These are phyloP conservation scores for Agapanthus africanus DNA, from an alignment of 106 monocot species.

Conservation along the genomic window DNA sequence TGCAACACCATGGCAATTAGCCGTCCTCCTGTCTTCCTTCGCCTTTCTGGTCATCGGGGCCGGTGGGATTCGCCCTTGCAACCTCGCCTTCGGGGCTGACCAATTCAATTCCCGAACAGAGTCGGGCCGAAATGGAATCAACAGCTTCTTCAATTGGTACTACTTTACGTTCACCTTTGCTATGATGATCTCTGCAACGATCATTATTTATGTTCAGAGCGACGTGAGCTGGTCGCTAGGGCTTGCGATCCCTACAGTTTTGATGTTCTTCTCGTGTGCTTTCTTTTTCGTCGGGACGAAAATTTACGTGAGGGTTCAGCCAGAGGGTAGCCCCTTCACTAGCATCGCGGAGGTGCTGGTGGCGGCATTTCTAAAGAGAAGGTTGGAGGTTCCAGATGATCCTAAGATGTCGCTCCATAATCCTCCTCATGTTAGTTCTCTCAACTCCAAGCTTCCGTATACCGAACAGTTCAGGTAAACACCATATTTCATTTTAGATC, in stretches of 20 bases:
- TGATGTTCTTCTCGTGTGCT: conserved; percentile 58
- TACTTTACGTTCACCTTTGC: conserved; percentile 77
- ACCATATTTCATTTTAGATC: too few relatives aligned
- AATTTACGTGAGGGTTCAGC: conserved; percentile 58
- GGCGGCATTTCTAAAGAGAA: conserved; percentile 21
- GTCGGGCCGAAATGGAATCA: conserved; percentile 51
- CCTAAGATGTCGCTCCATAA: conserved; percentile 10
- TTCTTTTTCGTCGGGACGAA: conserved; percentile 55
- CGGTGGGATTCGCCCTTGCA: conserved; percentile 87
- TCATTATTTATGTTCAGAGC: conserved; percentile 83
- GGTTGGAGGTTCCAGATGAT: conserved; percentile 3
- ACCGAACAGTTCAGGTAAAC: conserved; percentile 64
- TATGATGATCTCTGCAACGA: conserved; percentile 61
- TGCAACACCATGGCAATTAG: conserved; percentile 23
- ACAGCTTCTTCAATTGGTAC: conserved; percentile 74
- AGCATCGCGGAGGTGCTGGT: conserved; percentile 36
- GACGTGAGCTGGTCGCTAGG: conserved; percentile 73
- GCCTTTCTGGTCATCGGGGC: conserved; percentile 57
- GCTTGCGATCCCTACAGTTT: conserved; percentile 44
- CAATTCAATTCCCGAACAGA: conserved; percentile 75
- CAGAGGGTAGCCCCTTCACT: conserved; percentile 64
- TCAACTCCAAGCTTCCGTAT: conserved; percentile 41
- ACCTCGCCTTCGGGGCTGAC: conserved; percentile 82
- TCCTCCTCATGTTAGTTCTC: conserved; percentile 17
- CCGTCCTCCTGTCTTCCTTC: conserved; percentile 42